Base-by-base conservation (phyloP, 345 rosid genomes). In the Arabis alpina region DNA sequence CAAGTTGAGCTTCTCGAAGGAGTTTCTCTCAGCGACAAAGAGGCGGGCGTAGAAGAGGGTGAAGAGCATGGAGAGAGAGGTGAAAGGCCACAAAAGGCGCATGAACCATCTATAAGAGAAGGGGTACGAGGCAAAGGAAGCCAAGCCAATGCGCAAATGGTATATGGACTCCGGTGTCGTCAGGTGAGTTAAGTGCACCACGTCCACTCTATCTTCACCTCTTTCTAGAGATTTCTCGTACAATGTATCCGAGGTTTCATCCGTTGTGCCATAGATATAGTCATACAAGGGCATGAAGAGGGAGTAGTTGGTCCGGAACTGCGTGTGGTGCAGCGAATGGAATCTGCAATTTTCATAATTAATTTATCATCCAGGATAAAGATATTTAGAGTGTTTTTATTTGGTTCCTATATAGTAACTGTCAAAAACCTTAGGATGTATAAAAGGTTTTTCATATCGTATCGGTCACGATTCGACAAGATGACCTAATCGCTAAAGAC, bases 251-350 rank as follows among this genome's bases (percentile, higher is more conserved):
- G 50, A 23, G 23, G 11, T 13, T 14, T 28, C 11, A 71, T 86
- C 91, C 50, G 61, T 27, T 0, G 89, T 88, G 15, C 73, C 76
- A 6, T 86, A 86, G 11, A 84, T 71, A 60, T 73, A 77, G 50
- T 87, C 87, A 16, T 86, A 88, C 3, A 86, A 10, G 1, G 93
- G 90, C 93, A 88, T 86, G 76, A 80, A 85, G 0, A 87, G 84
- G 3, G 84, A 64, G 72, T 86, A 88, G 66, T 88, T 86, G 16
- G 87, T 88, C 24, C 84, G 69, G 41, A 85, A 84, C 23, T 86
- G 86, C 0, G 91, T 86, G 63, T 88, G 91, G 68, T 86, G 91
- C 30, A 85, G 66, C 0, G 88, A 86, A 60, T 84, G 89, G 44
- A 76, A 85, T 71, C 90, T 88, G 48, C 54, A 65, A 64, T 62